Evolutionary conservation across 2,329 filamentous ascomycete genomes (phyloP), one percentile per base, ranked within the genome.

Genomic region (Trichoderma sp.): DNA sequence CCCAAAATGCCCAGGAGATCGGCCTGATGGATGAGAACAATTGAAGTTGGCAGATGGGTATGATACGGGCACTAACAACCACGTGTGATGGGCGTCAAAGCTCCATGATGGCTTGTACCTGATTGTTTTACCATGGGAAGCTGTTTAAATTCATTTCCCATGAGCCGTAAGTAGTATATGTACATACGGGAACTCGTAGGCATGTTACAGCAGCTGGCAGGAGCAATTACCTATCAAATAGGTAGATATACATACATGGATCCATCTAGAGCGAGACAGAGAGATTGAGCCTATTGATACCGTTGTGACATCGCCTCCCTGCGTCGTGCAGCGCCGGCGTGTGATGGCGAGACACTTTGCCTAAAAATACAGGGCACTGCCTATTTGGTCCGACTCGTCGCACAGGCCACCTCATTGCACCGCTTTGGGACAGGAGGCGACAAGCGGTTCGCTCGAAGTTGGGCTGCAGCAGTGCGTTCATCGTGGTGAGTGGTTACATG

Each of bases 391-490:
- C 50, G n/a, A 41, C 16, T 21, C 27, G 33, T 35, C 65, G 21
- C 41, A 56, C 50, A 56, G 50, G 29, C 35, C 35, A 53, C 60
- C 41, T 50, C 21, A 27, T 53, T 72, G 71, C 71, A 18, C 59
- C 59, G n/a, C 63, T 65, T 65, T 65, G 33, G 63, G 56, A 64
- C 29, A 73, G 71, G 59, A 73, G 71, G 60, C 16, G 45, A 45
- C 35, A 56, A 68, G 56, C 38, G 41, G 69, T 72, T 65, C 71
- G 62, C 56, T 27, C 29, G 14, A 33, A 5, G 11, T 56, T 24
- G 29, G 24, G 41, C 69, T 12, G 69, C 69, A 64, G 69, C 18
- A 21, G 50, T 60, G 60, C 60, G 60, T 65, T 64, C 60, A 33
- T 64, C 38, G n/a, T 35, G 18, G 69, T 62, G 69, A 59, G 65